Base-by-base conservation (phyloP, 352 stramenopile species). In the Pythium graminicola region DNA sequence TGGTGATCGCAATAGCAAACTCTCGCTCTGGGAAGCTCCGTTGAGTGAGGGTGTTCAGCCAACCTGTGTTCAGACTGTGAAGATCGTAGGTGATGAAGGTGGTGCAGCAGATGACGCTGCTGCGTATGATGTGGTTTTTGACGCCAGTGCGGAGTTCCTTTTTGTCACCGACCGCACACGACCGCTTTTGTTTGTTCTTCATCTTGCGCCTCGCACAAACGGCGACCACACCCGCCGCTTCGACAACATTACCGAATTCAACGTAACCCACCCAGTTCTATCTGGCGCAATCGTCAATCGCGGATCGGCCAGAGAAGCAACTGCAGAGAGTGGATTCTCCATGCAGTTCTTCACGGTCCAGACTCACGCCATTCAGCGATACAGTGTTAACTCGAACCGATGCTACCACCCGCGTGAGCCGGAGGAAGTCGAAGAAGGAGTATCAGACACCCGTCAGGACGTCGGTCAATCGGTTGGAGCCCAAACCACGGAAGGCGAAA, bases 271-370 rank as follows among this genome's bases (percentile, higher is more conserved):
- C 50, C 82, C 82, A 10, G 72, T 93, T 19, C 60, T 93, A 14
- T 90, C 79, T 10, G 86, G 85, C 62, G 68, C 71, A 9, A 67
- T 93, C 39, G 49, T 89, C 33, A 85, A 88, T 57, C 75, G 41
- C 36, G 65, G 40, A 56, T 68, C 50, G 65, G 67, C 50, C 47
- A 57, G 24, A 61, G 67, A 48, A 63, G 76, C 55, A 45, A 68
- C 27, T 50, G 64, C 44, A 6, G 50, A 64, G 9, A 27, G 14
- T 13, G 70, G 78, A 28, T 80, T 86, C 20, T 75, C 69, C 9
- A 93, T 93, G 79, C 79, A 90, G 58, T 62, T 90, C 6, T 93
- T 86, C 40, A 86, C 76, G 40, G 54, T 90, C 7, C 82, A 93
- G 58, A 90, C 82, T 1, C 76, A 90, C 17, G 82, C 82, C 17